A percentile compares a stretch with the other conserved stretches of the same genome.
These are phyloP conservation scores for Rhynchospora breviuscula DNA, from an alignment of 176 grass and related monocot genomes.

Conservation along the genomic window DNA sequence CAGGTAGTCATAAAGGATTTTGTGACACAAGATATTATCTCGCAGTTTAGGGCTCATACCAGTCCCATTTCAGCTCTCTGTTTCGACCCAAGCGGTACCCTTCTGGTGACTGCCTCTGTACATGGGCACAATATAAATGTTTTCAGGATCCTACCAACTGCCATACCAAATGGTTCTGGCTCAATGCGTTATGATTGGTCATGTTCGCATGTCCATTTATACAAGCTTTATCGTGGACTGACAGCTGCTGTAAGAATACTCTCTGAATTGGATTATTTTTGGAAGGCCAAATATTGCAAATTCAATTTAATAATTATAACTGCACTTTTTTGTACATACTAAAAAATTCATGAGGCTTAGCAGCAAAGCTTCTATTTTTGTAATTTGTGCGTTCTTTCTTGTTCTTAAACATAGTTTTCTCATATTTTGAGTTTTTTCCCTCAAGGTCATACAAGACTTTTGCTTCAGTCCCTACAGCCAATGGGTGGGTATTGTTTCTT, in stretches of 20 bases:
- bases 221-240: conserved; percentile 94
- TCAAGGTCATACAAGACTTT: conserved; percentile 96
- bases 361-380: background rate
- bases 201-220: conserved; percentile 94
- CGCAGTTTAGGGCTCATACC: conserved; percentile 95
- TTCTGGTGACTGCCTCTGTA: conserved; percentile 92
- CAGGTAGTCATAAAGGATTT: conserved; percentile 97
- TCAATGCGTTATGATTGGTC: conserved; percentile 60
- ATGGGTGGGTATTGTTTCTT: conserved; percentile 95
- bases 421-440: conserved; percentile 23
- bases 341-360: background rate
- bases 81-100: conserved; percentile 93
- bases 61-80: conserved; percentile 98
- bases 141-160: conserved; percentile 81
- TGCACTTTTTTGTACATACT: background rate
- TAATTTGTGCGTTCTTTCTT: background rate
- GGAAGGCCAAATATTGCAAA: background rate
- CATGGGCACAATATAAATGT: conserved; percentile 99
- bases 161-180: conserved; percentile 63
- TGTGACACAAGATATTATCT: conserved; percentile 63
- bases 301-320: background rate
- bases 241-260: conserved; percentile 76
- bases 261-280: background rate
- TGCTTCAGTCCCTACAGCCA: conserved; percentile 96
- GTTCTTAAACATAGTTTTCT: background rate